phyloP scores from a whole-genome alignment of 2,329 filamentous ascomycete genomes.

The Fulvia fulva region DNA sequence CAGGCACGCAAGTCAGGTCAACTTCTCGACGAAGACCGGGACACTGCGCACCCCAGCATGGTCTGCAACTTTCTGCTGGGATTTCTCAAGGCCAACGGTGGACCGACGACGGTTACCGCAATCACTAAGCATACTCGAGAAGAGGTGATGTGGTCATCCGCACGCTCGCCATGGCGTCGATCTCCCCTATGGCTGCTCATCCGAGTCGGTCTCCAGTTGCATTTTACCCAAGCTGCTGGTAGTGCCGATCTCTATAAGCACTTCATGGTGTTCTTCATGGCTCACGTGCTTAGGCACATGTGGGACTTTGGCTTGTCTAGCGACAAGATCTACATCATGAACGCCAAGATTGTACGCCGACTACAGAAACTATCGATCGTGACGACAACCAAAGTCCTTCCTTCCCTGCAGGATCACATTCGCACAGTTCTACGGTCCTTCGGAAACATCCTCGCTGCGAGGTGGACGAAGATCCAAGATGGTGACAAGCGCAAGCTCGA shows the following conservation, averaged over 20 bases:
- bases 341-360: conserved; percentile 25
- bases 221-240: conserved; percentile 38
- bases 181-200: conserved; percentile 60
- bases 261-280: conserved; percentile 47
- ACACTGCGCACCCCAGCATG: conserved; percentile 55
- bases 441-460: not conserved
- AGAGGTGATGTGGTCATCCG: conserved; percentile 51
- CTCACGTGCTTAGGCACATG: conserved; percentile 40
- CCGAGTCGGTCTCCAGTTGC: conserved; percentile 54
- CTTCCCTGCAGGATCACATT: not conserved
- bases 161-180: conserved; percentile 57
- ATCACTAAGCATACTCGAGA: conserved; percentile 60
- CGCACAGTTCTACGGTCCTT: not conserved
- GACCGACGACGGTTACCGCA: conserved; percentile 31
- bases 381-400: not conserved
- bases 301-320: not conserved
- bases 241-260: conserved; percentile 26
- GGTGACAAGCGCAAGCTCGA: not conserved
- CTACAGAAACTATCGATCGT: conserved; percentile 19
- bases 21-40: conserved; percentile 51
- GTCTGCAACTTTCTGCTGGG: conserved; percentile 59
- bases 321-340: conserved; percentile 20
- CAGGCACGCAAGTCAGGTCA: conserved; percentile 47
- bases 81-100: conserved; percentile 54
- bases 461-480: conserved; percentile 11